phyloP scores from a whole-genome alignment of 345 rosid species.

The Iberis pinnata region DNA sequence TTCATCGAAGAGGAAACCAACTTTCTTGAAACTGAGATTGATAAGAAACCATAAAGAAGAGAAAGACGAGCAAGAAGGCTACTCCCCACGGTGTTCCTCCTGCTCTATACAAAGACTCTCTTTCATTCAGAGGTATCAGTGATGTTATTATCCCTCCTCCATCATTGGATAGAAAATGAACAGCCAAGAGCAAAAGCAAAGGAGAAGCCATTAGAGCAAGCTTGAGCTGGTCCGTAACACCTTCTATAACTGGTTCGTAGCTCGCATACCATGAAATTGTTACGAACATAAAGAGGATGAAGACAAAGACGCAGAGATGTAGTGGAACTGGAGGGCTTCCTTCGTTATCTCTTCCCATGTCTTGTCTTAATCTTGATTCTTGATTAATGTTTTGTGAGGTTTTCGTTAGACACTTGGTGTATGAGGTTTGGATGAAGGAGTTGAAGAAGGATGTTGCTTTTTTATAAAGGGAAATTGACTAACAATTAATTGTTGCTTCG shows the following conservation, averaged over 20 bases:
- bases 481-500: conserved; percentile 5
- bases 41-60: conserved; percentile 48
- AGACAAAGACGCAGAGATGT: conserved; percentile 45
- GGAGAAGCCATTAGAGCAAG: conserved; percentile 40
- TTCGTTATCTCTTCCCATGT: conserved; percentile 30
- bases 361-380: not conserved
- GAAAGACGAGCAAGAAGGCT: conserved; percentile 42
- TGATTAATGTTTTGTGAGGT: not conserved
- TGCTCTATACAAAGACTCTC: conserved; percentile 41
- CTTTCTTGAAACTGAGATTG: conserved; percentile 51
- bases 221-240: conserved; percentile 43
- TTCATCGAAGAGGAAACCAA: conserved; percentile 43
- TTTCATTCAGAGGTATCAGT: conserved; percentile 32
- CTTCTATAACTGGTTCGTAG: conserved; percentile 45
- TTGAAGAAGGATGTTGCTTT: not conserved
- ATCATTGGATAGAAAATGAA: conserved; percentile 40
- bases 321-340: conserved; percentile 35
- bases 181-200: conserved; percentile 36
- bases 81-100: conserved; percentile 60
- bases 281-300: conserved; percentile 36
- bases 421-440: conserved; percentile 11
- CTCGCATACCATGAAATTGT: conserved; percentile 46
- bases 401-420: not conserved
- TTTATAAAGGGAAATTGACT: conserved; percentile 9
- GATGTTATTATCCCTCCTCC: conserved; percentile 27